Percentiles rank a stretch among this genome's conserved stretches.
Conservation (phyloP, 306 rosid genomes). For the Alnus rubra region DNA sequence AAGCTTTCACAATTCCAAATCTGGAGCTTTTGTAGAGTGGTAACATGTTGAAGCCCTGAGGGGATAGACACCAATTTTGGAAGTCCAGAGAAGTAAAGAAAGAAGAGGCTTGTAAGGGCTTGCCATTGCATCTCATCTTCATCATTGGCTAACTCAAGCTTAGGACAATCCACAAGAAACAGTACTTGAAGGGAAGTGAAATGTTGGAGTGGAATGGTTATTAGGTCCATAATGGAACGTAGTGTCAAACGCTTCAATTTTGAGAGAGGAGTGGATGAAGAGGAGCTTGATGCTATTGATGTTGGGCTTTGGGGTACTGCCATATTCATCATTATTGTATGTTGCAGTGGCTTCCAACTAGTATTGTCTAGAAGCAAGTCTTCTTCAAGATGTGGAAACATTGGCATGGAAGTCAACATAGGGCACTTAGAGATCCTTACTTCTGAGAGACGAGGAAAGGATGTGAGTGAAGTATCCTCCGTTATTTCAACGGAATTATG, state of each 20-base stretch:
- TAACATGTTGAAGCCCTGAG: slow-evolving; percentile 3
- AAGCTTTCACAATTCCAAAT: rapidly evolving
- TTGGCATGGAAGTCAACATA: not conserved
- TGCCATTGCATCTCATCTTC: not conserved
- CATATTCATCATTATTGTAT: not conserved
- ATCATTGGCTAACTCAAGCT: slow-evolving; percentile 9
- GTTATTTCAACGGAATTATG: too few relatives aligned
- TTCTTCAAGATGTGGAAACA: not conserved
- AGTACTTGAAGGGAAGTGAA: not conserved
- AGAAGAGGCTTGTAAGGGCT: not conserved
- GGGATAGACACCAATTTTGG: slow-evolving; percentile 15
- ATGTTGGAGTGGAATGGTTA: not conserved
- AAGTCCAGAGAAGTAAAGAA: rapidly evolving
- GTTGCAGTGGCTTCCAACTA: not conserved
- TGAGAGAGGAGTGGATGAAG: not conserved
- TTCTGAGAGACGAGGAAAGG: not conserved
- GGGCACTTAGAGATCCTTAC: rapidly evolving
- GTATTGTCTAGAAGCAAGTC: rapidly evolving
- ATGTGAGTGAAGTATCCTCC: not conserved
- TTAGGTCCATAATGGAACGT: rapidly evolving
- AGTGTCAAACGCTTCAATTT: not conserved
- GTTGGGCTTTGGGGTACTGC: not conserved
- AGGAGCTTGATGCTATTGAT: not conserved
- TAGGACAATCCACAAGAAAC: rapidly evolving
- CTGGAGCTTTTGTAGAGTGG: not conserved